Evolutionary conservation across 1,284 basidiomycete species (phyloP).

Genomic region (Sanghuangporus weigelae): DNA sequence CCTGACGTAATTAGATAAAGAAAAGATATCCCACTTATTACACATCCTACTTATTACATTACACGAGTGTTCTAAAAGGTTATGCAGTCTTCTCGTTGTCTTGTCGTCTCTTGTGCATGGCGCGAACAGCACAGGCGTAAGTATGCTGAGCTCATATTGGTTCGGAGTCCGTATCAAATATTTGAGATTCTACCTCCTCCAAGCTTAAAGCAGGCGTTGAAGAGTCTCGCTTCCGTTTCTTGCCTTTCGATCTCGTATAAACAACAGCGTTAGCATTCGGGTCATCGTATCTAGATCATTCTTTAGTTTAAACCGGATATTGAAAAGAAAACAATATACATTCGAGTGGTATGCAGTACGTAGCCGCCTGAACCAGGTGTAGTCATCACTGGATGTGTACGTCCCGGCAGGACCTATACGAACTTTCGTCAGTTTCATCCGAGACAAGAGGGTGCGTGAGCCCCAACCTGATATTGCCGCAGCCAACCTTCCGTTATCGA

Average conservation of each 20-base stretch:
- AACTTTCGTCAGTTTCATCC: background rate
- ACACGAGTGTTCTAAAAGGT: too few species aligned
- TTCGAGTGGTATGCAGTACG: constrained; percentile 78
- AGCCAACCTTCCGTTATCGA: constrained; percentile 87
- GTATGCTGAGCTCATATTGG: background rate
- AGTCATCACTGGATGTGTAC: constrained; percentile 95
- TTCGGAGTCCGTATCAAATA: background rate
- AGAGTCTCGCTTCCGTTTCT: constrained; percentile 21
- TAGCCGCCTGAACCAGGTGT: constrained; percentile 88
- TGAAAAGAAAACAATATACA: constrained; percentile 46
- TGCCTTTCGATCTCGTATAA: constrained; percentile 34
- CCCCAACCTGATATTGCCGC: constrained; percentile 75
- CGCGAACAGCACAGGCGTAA: too few species aligned
- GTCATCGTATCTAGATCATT: constrained; percentile 54
- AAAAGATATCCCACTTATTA: too few species aligned
- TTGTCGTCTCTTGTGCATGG: too few species aligned
- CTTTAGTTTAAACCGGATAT: background rate
- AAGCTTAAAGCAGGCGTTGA: background rate
- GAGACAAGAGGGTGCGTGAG: background rate
- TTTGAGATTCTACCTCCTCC: background rate
- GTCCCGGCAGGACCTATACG: constrained; percentile 76
- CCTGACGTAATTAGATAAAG: too few species aligned
- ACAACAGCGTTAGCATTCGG: constrained; percentile 50
- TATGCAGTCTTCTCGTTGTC: too few species aligned
- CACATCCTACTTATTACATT: too few species aligned